phyloP scores from a whole-genome alignment of 2,329 filamentous ascomycete species.

The Fusarium concolor region DNA sequence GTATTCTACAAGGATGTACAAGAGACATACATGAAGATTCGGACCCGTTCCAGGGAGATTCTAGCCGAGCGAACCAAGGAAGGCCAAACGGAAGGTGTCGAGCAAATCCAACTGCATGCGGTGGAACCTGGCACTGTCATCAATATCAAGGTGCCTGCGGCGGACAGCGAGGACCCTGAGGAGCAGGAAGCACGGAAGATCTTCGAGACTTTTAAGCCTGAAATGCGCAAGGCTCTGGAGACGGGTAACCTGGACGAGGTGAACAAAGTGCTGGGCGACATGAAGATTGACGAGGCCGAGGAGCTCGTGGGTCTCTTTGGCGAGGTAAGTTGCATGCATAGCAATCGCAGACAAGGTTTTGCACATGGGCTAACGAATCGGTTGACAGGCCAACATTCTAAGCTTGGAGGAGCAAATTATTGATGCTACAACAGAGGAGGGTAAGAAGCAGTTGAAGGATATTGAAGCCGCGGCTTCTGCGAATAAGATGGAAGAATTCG shows the following conservation, averaged over 20 bases:
- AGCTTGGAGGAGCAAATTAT: conserved; percentile 94
- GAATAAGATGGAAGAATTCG: conserved; percentile 43
- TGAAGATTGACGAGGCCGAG: conserved; percentile 90
- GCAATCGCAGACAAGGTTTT: neutral
- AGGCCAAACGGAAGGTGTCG: conserved; percentile 74
- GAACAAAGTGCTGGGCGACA: conserved; percentile 76
- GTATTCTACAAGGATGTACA: conserved; percentile 95
- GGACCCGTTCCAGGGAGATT: conserved; percentile 79
- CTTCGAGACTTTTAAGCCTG: conserved; percentile 85
- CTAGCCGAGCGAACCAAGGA: conserved; percentile 64
- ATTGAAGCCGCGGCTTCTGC: conserved; percentile 67
- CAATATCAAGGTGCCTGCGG: conserved; percentile 83
- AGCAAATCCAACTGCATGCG: conserved; percentile 97
- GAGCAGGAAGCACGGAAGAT: conserved; percentile 75
- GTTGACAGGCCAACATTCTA: conserved; percentile 78
- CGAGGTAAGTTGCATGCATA: conserved; percentile 61
- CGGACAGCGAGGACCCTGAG: conserved; percentile 73
- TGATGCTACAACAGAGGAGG: conserved; percentile 91
- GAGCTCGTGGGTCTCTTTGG: conserved; percentile 83
- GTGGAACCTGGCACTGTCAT: conserved; percentile 94
- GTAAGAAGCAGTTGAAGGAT: conserved; percentile 79
- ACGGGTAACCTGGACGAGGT: conserved; percentile 82
- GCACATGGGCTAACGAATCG: conserved; percentile 36
- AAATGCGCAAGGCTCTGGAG: conserved; percentile 84
- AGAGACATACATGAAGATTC: conserved; percentile 86